Base-by-base conservation (phyloP, 495 filamentous ascomycete species). In the Trichoderma gamsii region DNA sequence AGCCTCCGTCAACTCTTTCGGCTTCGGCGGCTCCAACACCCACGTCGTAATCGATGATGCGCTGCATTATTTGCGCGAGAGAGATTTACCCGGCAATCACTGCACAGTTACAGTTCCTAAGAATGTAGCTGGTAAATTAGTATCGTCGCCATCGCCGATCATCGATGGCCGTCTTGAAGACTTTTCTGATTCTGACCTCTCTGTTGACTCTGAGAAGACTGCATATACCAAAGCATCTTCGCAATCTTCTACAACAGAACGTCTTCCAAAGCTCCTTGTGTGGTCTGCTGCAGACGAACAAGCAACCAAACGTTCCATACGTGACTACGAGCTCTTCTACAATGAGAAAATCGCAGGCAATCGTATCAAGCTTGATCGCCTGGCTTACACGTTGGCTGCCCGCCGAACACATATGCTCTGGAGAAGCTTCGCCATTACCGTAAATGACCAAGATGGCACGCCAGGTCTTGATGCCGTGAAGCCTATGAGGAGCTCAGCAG, bases 11-110 rank as follows among this genome's bases (percentile, higher is more conserved):
- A 88, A 85, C 67, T 84, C 78, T 15, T 88, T 85, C 65, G 86
- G 87, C 0, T 87, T 81, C 70, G 87, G 86, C 9, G 86, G 87
- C 4, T 74, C 83, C 16, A 89, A 89, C 70, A 78, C 80, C 0
- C 86, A 90, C 69, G 78, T 76, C 6, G 79, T 89, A 41, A 15
- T 89, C 0, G 86, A 89, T 44, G 77, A 76, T 29, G 65, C 69
- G 15, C 41, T 41, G n/a, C 41, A 49, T n/a, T 66, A 66, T 21
- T 23, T 66, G 65, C 41, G 41, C 15, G 25, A 44, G 21, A 21
- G 65, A 23, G 29, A 46, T 49, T 51, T 76, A 4, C 63, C 23
- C 9, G 74, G 71, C 29, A 73, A 75, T 13, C 74, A 76, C 52
- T 70, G 71, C 61, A 76, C 73, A 59, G 11, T 15, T 35, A 49